These are phyloP conservation scores for Xylariaceae sp. DNA, from an alignment of 2,329 filamentous ascomycete genomes.

Conservation along the genomic window DNA sequence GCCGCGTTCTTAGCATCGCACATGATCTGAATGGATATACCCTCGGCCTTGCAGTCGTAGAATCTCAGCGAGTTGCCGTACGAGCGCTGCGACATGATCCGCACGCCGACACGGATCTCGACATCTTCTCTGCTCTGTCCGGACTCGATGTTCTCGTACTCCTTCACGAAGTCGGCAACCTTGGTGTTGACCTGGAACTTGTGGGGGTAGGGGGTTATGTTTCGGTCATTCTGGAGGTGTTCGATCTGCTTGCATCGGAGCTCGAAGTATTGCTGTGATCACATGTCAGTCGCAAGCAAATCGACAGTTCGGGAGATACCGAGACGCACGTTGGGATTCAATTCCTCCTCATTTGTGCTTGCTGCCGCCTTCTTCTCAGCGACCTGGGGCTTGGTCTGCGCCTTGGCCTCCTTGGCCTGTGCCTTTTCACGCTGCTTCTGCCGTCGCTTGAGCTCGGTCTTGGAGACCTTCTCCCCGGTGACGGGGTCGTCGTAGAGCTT, in stretches of 20 bases:
- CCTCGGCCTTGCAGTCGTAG: slow-evolving; percentile 65
- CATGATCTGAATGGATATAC: slow-evolving; percentile 78
- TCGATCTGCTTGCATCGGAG: slow-evolving; percentile 81
- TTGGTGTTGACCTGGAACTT: slow-evolving; percentile 84
- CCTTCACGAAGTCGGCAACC: slow-evolving; percentile 69
- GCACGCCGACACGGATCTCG: slow-evolving; percentile 70
- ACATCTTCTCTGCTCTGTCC: slow-evolving; percentile 76
- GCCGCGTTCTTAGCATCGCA: slow-evolving; percentile 77
- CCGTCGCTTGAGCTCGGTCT: slow-evolving; percentile 89
- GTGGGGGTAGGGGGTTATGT: slow-evolving; percentile 73
- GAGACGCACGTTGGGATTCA: slow-evolving; percentile 60
- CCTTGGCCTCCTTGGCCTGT: slow-evolving; percentile 31
- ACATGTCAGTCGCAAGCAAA: slow-evolving; percentile 4
- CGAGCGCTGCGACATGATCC: slow-evolving; percentile 83
- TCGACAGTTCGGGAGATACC: not conserved
- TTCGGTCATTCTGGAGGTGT: slow-evolving; percentile 64
- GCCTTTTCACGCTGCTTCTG: slow-evolving; percentile 76
- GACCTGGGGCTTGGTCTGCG: not conserved
- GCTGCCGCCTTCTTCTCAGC: slow-evolving; percentile 42
- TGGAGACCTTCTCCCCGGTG: slow-evolving; percentile 81
- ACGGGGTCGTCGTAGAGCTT: slow-evolving; percentile 87
- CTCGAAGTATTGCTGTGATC: slow-evolving; percentile 69
- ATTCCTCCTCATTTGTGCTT: slow-evolving; percentile 68
- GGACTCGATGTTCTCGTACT: slow-evolving; percentile 78
- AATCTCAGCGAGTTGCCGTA: slow-evolving; percentile 83